phyloP scores from a whole-genome alignment of 805 yeast species.

The Phaffomyces thermotolerans region DNA sequence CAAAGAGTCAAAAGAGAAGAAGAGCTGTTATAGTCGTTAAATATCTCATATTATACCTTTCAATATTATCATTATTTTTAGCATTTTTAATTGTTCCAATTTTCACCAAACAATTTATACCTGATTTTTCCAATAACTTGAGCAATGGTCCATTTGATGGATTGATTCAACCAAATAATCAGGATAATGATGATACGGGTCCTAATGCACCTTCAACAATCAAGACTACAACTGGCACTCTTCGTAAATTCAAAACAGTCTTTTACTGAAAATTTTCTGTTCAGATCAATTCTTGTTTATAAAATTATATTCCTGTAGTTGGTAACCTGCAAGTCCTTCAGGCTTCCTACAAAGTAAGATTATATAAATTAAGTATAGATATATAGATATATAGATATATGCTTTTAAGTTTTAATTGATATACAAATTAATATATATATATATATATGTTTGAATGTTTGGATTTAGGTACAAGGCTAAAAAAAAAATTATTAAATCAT shows the following conservation, averaged over 20 bases:
- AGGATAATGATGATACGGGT: conserved; percentile 64
- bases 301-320: not conserved
- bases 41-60: conserved; percentile 41
- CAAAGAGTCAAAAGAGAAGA: conserved; percentile 30
- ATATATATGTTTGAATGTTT: too few species aligned
- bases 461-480: too few species aligned
- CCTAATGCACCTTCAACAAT: conserved; percentile 42
- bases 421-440: too few species aligned
- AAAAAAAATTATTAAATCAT: too few species aligned
- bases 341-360: not conserved
- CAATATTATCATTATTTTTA: conserved; percentile 32
- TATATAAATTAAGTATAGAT: too few species aligned
- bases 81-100: conserved; percentile 42
- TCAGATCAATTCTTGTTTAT: not conserved
- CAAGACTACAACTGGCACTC: conserved; percentile 30
- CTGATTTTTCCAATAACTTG: conserved; percentile 20
- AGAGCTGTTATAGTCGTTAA: conserved; percentile 35
- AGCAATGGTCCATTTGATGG: conserved; percentile 26
- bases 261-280: conserved; percentile 3
- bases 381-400: too few species aligned
- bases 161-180: conserved; percentile 51
- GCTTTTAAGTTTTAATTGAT: too few species aligned
- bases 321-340: not conserved
- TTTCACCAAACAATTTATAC: conserved; percentile 26
- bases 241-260: conserved; percentile 27